Percentiles rank a stretch among this genome's conserved stretches.
These are phyloP conservation scores for Przewalskia tangutica DNA, from an alignment of 257 asterid genomes.

Conservation along the genomic window DNA sequence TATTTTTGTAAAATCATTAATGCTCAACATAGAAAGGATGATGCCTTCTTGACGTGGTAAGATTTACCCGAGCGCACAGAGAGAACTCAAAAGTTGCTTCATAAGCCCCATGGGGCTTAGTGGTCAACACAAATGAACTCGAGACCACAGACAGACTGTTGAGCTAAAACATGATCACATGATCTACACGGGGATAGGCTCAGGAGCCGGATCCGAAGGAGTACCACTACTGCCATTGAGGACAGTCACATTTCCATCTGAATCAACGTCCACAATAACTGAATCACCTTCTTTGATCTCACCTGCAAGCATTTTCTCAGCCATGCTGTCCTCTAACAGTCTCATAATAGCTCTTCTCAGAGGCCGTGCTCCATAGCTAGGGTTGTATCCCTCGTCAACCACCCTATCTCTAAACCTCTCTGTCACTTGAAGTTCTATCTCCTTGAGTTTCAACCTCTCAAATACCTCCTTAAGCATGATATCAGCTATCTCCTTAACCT, in stretches of 20 bases:
- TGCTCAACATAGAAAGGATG: not conserved
- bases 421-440: constrained; percentile 31
- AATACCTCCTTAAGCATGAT: constrained; percentile 40
- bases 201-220: constrained; percentile 22
- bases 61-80: not conserved
- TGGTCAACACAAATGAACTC: not conserved
- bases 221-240: constrained; percentile 29
- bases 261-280: constrained; percentile 40
- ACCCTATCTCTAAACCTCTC: constrained; percentile 36
- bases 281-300: constrained; percentile 32
- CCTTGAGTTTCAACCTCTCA: constrained; percentile 26
- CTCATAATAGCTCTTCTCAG: constrained; percentile 49
- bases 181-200: constrained; percentile 26
- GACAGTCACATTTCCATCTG: constrained; percentile 38
- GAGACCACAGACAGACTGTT: not conserved
- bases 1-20: not conserved
- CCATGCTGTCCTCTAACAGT: constrained; percentile 50
- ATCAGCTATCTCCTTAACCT: constrained; percentile 45
- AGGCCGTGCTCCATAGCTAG: constrained; percentile 55
- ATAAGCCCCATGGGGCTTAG: not conserved
- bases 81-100: not conserved
- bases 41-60: not conserved
- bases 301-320: constrained; percentile 42
- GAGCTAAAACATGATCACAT: not conserved
- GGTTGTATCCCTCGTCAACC: constrained; percentile 40